phyloP scores from a whole-genome alignment of 164 flowering plant genomes.

The Vitis rotundifolia region DNA sequence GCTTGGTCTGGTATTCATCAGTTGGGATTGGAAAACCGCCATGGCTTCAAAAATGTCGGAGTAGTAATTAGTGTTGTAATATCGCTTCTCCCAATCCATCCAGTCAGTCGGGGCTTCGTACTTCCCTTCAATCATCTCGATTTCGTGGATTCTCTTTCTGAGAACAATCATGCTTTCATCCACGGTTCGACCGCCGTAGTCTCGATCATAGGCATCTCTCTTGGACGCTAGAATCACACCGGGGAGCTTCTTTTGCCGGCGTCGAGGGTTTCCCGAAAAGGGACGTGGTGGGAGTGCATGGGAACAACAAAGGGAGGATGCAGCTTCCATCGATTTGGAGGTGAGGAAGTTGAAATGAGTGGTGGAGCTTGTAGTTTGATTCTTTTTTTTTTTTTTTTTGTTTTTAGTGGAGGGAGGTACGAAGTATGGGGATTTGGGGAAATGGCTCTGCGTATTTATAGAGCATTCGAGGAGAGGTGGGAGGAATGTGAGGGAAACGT shows the following conservation, averaged over 20 bases:
- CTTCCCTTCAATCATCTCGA: constrained; percentile 13
- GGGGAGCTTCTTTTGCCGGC: no score
- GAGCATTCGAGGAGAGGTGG: no score
- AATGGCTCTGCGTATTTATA: no score
- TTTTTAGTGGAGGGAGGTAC: no score
- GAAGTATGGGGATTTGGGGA: no score
- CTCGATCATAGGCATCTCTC: background rate
- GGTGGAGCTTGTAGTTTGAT: no score
- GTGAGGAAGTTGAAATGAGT: no score
- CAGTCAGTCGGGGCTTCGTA: constrained; percentile 17
- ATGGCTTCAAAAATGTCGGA: constrained; percentile 18
- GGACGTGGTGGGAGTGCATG: background rate
- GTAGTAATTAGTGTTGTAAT: constrained; percentile 9
- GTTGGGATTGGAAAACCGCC: constrained; percentile 16
- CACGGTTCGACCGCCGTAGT: constrained; percentile 9
- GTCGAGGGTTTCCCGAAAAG: background rate
- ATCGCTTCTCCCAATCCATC: constrained; percentile 33
- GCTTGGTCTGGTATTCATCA: constrained; percentile 27
- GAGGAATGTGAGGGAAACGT: no score
- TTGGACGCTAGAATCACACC: background rate
- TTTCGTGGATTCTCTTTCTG: constrained; percentile 27
- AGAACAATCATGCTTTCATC: constrained; percentile 29
- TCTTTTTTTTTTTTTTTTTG: no score
- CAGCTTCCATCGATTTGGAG: no score
- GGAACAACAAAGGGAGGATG: background rate